phyloP scores from a whole-genome alignment of 768 basidiomycete species.

The Obba rivulosa region DNA sequence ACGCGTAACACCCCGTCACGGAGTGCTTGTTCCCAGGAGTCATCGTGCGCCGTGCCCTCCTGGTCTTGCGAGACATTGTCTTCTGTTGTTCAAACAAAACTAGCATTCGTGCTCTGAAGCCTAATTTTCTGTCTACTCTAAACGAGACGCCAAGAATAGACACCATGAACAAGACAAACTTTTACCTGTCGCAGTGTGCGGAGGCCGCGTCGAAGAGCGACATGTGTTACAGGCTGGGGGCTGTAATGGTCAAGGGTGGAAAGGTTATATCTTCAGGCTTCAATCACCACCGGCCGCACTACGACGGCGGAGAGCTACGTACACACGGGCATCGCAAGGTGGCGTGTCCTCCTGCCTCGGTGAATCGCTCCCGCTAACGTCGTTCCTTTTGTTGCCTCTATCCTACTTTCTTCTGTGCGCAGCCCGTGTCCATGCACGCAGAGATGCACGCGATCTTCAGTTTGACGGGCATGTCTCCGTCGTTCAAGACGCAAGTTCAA shows the following conservation, averaged over 20 bases:
- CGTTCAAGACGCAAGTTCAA: slow-evolving; percentile 53
- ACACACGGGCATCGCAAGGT: slow-evolving; percentile 36
- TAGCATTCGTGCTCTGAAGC: too few species aligned
- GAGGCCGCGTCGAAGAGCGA: slow-evolving; percentile 46
- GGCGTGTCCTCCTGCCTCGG: slow-evolving; percentile 18
- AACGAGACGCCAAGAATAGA: not conserved
- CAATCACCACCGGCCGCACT: slow-evolving; percentile 51
- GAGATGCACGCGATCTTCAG: slow-evolving; percentile 58
- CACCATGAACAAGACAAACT: slow-evolving; percentile 44
- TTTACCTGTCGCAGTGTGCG: slow-evolving; percentile 45
- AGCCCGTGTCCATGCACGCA: slow-evolving; percentile 50
- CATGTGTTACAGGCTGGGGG: slow-evolving; percentile 45
- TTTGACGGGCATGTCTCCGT: slow-evolving; percentile 43
- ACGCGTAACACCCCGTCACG: too few species aligned
- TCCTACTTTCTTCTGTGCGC: not conserved
- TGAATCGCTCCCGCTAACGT: not conserved
- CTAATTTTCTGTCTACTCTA: too few species aligned
- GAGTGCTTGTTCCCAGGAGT: too few species aligned
- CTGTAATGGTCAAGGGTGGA: slow-evolving; percentile 48
- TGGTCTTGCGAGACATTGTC: too few species aligned
- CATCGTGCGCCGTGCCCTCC: too few species aligned
- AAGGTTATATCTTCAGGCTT: slow-evolving; percentile 47
- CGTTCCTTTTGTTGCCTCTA: not conserved
- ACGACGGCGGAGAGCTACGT: slow-evolving; percentile 39
- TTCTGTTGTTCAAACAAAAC: too few species aligned